A percentile compares a stretch with the other conserved stretches of the same genome.
Evolutionary conservation across 768 basidiomycete genomes (phyloP).

Genomic region (Tricholoma flavovirens): DNA sequence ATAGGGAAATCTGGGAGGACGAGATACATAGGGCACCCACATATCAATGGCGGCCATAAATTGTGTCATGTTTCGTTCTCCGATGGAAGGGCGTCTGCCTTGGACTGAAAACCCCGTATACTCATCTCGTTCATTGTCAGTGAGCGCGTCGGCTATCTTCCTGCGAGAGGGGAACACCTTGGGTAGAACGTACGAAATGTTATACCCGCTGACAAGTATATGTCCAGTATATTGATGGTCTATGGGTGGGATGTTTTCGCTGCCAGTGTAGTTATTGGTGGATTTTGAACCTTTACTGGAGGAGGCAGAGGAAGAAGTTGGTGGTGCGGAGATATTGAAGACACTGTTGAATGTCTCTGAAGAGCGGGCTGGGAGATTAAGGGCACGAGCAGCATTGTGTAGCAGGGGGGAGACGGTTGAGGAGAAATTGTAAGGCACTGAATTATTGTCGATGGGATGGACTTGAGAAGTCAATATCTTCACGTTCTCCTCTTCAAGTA

Average conservation of each 20-base stretch:
- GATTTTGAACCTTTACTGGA: constrained; percentile 34
- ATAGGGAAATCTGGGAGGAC: constrained; percentile 70
- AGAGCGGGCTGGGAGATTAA: constrained; percentile 59
- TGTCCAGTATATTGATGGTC: constrained; percentile 69
- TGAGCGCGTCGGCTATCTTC: constrained; percentile 7
- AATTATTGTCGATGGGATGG: constrained; percentile 68
- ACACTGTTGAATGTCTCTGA: constrained; percentile 55
- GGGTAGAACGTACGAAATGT: constrained; percentile 71
- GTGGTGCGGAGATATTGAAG: constrained; percentile 38
- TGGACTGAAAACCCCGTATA: constrained; percentile 22
- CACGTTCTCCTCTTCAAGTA: constrained; percentile 63
- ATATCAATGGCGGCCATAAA: constrained; percentile 82
- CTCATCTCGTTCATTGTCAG: constrained; percentile 25
- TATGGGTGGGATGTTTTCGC: constrained; percentile 35
- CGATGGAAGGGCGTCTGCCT: constrained; percentile 48
- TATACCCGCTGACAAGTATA: constrained; percentile 71
- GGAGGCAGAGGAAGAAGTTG: constrained; percentile 22
- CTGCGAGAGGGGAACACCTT: constrained; percentile 47
- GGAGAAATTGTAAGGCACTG: constrained; percentile 72
- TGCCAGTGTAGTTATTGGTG: constrained; percentile 22
- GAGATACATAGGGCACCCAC: constrained; percentile 62
- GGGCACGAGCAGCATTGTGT: constrained; percentile 60
- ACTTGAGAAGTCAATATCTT: constrained; percentile 69
- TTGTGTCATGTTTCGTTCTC: constrained; percentile 56
- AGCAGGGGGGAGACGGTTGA: constrained; percentile 56